A percentile compares a stretch with the other conserved stretches of the same genome.
Conservation (phyloP, 768 basidiomycete species). For the Termitomyces sp. region DNA sequence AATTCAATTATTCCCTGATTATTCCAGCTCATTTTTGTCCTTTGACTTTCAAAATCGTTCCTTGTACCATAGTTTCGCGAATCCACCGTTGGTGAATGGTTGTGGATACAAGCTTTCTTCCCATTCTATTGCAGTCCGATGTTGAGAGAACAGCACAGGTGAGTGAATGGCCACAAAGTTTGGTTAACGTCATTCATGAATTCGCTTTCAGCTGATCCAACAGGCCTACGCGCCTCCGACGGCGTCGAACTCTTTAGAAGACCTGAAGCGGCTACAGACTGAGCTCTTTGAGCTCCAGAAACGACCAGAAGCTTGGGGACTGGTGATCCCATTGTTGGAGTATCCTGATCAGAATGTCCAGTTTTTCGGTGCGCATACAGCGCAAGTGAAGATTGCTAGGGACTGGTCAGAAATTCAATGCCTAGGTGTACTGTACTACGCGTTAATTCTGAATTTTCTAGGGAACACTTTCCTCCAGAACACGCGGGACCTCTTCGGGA, state of each 20-base stretch:
- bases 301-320: slow-evolving; percentile 76
- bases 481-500: slow-evolving; percentile 57
- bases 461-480: slow-evolving; percentile 68
- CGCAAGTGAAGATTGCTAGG: slow-evolving; percentile 89
- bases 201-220: slow-evolving; percentile 54
- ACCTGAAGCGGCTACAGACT: slow-evolving; percentile 61
- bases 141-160: slow-evolving; percentile 59
- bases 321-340: slow-evolving; percentile 73
- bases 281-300: slow-evolving; percentile 78
- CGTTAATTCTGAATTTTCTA: slow-evolving; percentile 22
- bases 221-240: slow-evolving; percentile 58
- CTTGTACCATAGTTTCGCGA: background rate
- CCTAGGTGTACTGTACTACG: background rate
- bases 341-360: slow-evolving; percentile 79
- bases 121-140: slow-evolving; percentile 47
- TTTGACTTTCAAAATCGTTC: background rate
- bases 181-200: background rate
- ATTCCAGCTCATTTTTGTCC: background rate
- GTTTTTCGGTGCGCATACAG: slow-evolving; percentile 93
- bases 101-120: slow-evolving; percentile 43
- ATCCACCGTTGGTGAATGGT: slow-evolving; percentile 13
- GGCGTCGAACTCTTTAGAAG: slow-evolving; percentile 46
- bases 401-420: slow-evolving; percentile 63
- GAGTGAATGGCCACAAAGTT: slow-evolving; percentile 14
- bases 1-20: background rate